Conservation (phyloP, 2,329 filamentous ascomycete species). For the Pyrenophora tritici-repentis region DNA sequence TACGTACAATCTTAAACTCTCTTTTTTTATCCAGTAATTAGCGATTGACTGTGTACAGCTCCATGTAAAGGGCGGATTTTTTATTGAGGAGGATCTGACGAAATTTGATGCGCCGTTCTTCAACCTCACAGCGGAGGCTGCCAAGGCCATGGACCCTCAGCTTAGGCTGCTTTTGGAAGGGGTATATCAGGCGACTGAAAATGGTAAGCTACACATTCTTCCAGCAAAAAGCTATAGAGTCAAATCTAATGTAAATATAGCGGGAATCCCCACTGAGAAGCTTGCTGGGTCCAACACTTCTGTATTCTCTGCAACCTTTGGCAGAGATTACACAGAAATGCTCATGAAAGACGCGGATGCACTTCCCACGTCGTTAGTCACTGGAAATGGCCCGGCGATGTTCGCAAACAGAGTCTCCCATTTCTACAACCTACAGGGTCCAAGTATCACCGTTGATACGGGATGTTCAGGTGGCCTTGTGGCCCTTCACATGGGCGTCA, state of each 20-base stretch:
- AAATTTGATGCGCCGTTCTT: constrained; percentile 46
- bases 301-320: background rate
- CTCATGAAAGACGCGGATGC: background rate
- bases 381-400: constrained; percentile 3
- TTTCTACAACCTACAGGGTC: constrained; percentile 1
- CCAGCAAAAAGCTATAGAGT: too few species aligned
- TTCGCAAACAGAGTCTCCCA: constrained; percentile 2
- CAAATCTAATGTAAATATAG: too few species aligned
- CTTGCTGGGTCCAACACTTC: constrained; percentile 4
- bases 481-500: constrained; percentile 2
- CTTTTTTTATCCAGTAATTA: too few species aligned
- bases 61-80: constrained; percentile 2
- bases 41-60: too few species aligned
- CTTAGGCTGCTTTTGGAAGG: background rate
- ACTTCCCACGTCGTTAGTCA: background rate
- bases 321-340: background rate
- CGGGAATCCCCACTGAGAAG: constrained; percentile 3
- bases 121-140: constrained; percentile 21
- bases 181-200: constrained; percentile 1
- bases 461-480: constrained; percentile 1
- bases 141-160: constrained; percentile 10
- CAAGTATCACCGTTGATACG: background rate
- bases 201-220: background rate
- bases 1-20: too few species aligned
- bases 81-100: constrained; percentile 30